These are phyloP conservation scores for Rhizopogon rudus DNA, from an alignment of 768 basidiomycete genomes.

Conservation along the genomic window DNA sequence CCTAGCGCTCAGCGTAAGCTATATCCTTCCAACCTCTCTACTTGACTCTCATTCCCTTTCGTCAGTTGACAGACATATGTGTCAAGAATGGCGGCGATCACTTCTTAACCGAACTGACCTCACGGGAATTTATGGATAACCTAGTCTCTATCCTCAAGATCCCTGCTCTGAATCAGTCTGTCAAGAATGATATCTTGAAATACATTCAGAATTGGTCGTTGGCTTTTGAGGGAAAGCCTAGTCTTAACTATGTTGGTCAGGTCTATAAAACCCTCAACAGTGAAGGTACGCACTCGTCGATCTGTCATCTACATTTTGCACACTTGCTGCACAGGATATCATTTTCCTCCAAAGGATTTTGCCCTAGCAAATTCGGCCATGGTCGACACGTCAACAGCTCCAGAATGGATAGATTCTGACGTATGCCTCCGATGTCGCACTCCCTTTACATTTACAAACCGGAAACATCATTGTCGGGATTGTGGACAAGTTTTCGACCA, in stretches of 20 bases:
- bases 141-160: conserved; percentile 84
- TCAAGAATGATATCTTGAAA: conserved; percentile 73
- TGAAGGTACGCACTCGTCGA: conserved; percentile 50
- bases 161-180: conserved; percentile 70
- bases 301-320: background rate
- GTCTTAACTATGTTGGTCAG: conserved; percentile 69
- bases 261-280: conserved; percentile 71
- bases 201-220: conserved; percentile 92
- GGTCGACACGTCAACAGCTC: conserved; percentile 88
- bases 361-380: conserved; percentile 70
- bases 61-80: conserved; percentile 81
- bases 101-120: conserved; percentile 79
- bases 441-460: conserved; percentile 89
- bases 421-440: conserved; percentile 91
- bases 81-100: conserved; percentile 97
- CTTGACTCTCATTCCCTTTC: conserved; percentile 1
- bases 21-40: background rate
- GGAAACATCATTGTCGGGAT: conserved; percentile 98
- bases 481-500: conserved; percentile 98
- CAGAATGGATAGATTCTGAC: conserved; percentile 97
- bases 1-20: conserved; percentile 72
- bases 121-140: conserved; percentile 92
- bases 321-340: conserved; percentile 48
- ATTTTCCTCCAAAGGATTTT: conserved; percentile 78
- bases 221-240: conserved; percentile 79